These are phyloP conservation scores for Gossypium turneri DNA, from an alignment of 345 rosid genomes.

Conservation along the genomic window DNA sequence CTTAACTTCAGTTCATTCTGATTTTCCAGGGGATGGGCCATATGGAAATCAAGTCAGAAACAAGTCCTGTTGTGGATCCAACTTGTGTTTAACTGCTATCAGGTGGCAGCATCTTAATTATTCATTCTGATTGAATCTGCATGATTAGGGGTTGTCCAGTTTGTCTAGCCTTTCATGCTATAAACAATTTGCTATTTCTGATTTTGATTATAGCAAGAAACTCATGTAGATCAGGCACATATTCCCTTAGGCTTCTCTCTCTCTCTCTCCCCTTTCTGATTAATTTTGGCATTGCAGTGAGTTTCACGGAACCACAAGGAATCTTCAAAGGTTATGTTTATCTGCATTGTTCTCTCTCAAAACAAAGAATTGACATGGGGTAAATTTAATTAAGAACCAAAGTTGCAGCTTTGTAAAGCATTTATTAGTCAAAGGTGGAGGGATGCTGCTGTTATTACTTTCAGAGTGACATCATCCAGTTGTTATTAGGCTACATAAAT, in stretches of 20 bases:
- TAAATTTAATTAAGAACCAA: not conserved
- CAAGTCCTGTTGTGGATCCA: constrained; percentile 36
- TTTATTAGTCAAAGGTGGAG: not conserved
- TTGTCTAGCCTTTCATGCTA: not conserved
- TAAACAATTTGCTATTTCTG: not conserved
- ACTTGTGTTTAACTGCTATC: constrained; percentile 35
- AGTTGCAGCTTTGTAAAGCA: not conserved
- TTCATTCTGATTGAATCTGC: not conserved
- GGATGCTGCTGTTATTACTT: not conserved
- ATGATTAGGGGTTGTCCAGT: not conserved
- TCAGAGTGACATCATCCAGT: not conserved
- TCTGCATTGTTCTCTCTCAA: not conserved
- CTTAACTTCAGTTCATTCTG: constrained; percentile 11
- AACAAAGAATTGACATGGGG: not conserved
- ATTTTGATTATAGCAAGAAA: not conserved
- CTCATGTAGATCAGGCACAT: not conserved
- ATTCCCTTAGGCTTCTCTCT: not conserved
- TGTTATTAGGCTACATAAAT: not conserved
- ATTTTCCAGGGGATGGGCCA: constrained; percentile 48
- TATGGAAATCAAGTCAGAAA: constrained; percentile 33
- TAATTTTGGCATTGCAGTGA: not conserved
- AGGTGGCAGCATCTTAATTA: constrained; percentile 11
- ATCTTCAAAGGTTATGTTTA: too few species aligned
- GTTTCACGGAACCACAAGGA: not conserved
- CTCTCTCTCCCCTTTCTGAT: not conserved